Evolutionary conservation across 2,329 filamentous ascomycete genomes (phyloP), one percentile per base, ranked within the genome.

Genomic region (Stachybotrys echinatus): DNA sequence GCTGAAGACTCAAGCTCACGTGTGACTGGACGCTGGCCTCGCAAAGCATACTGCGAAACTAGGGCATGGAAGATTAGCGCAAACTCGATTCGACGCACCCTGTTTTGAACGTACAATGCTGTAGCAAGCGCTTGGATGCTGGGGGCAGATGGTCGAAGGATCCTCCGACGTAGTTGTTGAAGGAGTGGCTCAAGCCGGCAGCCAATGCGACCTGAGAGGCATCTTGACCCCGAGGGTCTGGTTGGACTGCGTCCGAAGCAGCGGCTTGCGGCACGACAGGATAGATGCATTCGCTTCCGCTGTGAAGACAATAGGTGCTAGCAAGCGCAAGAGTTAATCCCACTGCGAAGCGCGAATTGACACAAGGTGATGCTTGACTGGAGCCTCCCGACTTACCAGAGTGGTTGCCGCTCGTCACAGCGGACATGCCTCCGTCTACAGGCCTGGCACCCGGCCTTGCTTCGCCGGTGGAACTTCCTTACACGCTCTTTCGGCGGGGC

Each of bases 291-390:
- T 70, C 70, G 58, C 65, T 69, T 51, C 73, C 73, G 50, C 66
- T 69, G 49, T 72, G 71, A 54, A 74, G 67, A 55, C 72, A 75
- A 52, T 70, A 73, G 51, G 71, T 73, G 54, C 72, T 74, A 52
- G 49, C 27, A 34, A 34, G 27, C 2, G 27, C 27, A 8, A 34
- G 27, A n/a, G n/a, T n/a, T n/a, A n/a, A n/a, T n/a, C n/a, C n/a
- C n/a, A n/a, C n/a, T n/a, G n/a, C n/a, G n/a, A n/a, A n/a, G n/a
- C n/a, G n/a, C n/a, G n/a, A n/a, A n/a, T n/a, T n/a, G n/a, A n/a
- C n/a, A n/a, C n/a, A n/a, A n/a, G n/a, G n/a, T n/a, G n/a, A n/a
- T n/a, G n/a, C n/a, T n/a, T n/a, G n/a, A n/a, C n/a, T 12, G 12
- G n/a, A 12, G 37, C 34, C 49, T 45, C 40, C 48, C 50, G 48